Evolutionary conservation across 179 eudicot species (phyloP).

Genomic region (Camellia oleifera): DNA sequence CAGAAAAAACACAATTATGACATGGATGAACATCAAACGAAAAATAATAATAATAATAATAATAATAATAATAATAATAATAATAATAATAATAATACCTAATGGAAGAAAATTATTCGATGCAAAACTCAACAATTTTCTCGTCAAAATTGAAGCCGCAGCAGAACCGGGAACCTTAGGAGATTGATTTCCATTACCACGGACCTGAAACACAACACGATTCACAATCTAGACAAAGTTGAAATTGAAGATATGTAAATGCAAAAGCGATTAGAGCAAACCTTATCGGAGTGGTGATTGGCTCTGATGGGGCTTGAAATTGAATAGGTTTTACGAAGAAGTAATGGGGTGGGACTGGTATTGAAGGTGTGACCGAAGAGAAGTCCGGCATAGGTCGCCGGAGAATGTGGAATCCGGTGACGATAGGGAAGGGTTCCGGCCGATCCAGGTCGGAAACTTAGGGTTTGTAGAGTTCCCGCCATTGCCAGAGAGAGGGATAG

Average conservation of each 20-base stretch:
- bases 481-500: slow-evolving; percentile 14
- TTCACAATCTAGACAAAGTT: neutral
- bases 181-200: slow-evolving; percentile 22
- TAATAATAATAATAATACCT: too few relatives aligned
- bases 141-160: slow-evolving; percentile 21
- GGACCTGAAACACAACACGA: slow-evolving; percentile 31
- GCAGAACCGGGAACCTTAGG: slow-evolving; percentile 11
- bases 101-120: slow-evolving; percentile 65
- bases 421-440: slow-evolving; percentile 13
- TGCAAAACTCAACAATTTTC: slow-evolving; percentile 42
- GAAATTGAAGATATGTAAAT: neutral
- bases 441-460: slow-evolving; percentile 5
- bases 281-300: slow-evolving; percentile 27
- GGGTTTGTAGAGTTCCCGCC: slow-evolving; percentile 30
- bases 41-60: neutral
- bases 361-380: neutral
- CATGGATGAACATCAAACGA: neutral
- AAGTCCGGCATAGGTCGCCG: neutral
- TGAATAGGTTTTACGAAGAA: slow-evolving; percentile 22
- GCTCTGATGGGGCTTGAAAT: slow-evolving; percentile 25
- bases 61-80: too few relatives aligned
- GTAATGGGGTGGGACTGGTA: slow-evolving; percentile 8
- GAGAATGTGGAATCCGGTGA: slow-evolving; percentile 20
- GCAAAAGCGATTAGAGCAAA: neutral
- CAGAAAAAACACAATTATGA: neutral